Evolutionary conservation across 352 stramenopile genomes (phyloP).

Genomic region (Phytophthora sojae): DNA sequence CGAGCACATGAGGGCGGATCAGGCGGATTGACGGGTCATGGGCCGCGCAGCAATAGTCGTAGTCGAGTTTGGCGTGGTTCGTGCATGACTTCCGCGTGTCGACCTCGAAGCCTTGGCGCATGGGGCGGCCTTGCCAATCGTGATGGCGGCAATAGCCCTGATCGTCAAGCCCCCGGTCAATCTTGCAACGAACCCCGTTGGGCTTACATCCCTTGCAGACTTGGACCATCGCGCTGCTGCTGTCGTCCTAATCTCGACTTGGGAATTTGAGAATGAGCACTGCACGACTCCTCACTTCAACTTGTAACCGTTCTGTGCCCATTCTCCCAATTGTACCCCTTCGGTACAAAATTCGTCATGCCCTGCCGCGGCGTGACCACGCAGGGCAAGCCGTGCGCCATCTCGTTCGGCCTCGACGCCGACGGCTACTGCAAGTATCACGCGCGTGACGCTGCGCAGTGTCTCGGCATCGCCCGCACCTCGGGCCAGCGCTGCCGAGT

Average conservation of each 20-base stretch:
- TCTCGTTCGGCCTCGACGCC: constrained; percentile 17
- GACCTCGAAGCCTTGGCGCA: constrained; percentile 25
- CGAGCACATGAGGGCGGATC: constrained; percentile 33
- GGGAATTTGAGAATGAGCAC: not conserved
- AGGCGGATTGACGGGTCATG: constrained; percentile 29
- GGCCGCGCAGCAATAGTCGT: constrained; percentile 39
- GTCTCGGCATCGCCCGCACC: constrained; percentile 27
- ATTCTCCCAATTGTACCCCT: too few species aligned
- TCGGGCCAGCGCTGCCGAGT: constrained; percentile 34
- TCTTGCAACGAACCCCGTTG: constrained; percentile 16
- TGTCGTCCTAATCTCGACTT: not conserved
- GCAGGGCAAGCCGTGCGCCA: constrained; percentile 25
- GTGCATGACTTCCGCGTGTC: constrained; percentile 1
- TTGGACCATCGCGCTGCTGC: too few species aligned
- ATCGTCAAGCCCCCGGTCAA: constrained; percentile 19
- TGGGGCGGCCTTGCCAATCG: not conserved
- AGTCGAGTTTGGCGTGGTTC: constrained; percentile 30
- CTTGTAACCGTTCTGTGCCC: too few species aligned
- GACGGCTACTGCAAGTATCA: constrained; percentile 44
- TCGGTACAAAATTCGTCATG: too few species aligned
- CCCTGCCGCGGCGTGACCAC: constrained; percentile 30
- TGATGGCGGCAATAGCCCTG: constrained; percentile 25
- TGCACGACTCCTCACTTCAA: too few species aligned
- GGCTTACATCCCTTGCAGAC: constrained; percentile 1
- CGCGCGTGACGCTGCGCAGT: constrained; percentile 24